These are phyloP conservation scores for Poa pratensis DNA, from an alignment of 176 grass and related monocot genomes.

Conservation along the genomic window DNA sequence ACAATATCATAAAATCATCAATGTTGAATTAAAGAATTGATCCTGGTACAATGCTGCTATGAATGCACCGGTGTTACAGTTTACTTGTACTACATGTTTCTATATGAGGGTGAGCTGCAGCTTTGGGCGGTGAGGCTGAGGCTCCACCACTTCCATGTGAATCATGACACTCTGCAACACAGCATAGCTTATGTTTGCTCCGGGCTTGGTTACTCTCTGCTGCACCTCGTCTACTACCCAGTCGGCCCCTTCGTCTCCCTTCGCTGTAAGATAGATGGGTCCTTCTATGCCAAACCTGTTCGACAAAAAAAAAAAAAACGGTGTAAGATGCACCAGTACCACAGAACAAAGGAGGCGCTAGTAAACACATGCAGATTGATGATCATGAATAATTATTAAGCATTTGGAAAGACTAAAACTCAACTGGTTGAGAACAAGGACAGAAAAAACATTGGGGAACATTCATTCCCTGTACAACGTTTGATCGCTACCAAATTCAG, in stretches of 20 bases:
- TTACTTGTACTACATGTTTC: slow-evolving; percentile 19
- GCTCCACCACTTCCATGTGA: slow-evolving; percentile 97
- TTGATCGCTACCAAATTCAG: not conserved
- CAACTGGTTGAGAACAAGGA: slow-evolving; percentile 1
- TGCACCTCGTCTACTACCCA: slow-evolving; percentile 95
- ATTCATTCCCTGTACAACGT: not conserved
- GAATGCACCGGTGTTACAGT: slow-evolving; percentile 30
- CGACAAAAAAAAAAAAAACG: not conserved
- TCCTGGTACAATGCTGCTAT: not conserved
- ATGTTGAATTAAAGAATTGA: slow-evolving; percentile 24
- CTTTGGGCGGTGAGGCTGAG: slow-evolving; percentile 94
- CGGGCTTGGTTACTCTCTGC: slow-evolving; percentile 77
- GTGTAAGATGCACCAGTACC: not conserved
- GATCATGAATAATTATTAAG: not conserved
- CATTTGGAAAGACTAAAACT: not conserved
- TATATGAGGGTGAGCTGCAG: slow-evolving; percentile 89
- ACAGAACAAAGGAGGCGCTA: not conserved
- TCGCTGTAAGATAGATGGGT: slow-evolving; percentile 79
- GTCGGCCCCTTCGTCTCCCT: slow-evolving; percentile 79
- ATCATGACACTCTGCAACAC: slow-evolving; percentile 81
- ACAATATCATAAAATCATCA: slow-evolving; percentile 4
- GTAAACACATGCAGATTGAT: not conserved
- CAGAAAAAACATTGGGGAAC: not conserved
- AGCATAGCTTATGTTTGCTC: slow-evolving; percentile 61
- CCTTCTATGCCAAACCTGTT: slow-evolving; percentile 95